A percentile compares a stretch with the other conserved stretches of the same genome.
Conservation (phyloP, 176 grass and related monocot genomes). For the Bonia amplexicaulis region DNA sequence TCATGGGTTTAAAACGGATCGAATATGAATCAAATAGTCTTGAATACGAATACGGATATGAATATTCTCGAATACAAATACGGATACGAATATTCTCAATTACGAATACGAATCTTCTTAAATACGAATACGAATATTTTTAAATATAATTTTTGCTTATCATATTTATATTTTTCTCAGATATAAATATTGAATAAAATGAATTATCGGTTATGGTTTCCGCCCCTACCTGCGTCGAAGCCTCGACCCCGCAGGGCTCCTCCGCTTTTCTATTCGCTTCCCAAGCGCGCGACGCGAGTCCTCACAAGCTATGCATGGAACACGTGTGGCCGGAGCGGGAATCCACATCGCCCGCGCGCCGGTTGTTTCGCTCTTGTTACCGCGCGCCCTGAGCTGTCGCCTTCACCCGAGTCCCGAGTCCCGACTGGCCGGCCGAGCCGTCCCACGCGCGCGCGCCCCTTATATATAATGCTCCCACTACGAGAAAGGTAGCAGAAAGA, state of each 20-base stretch:
- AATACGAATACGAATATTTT: too few species aligned
- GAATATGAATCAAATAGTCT: too few species aligned
- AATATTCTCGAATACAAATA: too few species aligned
- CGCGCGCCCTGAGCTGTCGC: neutral
- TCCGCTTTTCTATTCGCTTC: neutral
- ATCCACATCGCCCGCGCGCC: neutral
- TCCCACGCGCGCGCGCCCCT: neutral
- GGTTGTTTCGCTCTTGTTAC: neutral
- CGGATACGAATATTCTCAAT: too few species aligned
- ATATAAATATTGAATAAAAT: too few species aligned
- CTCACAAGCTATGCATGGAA: slow-evolving; percentile 2
- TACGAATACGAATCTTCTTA: too few species aligned
- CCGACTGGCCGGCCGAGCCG: too few species aligned
- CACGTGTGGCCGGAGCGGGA: slow-evolving; percentile 30
- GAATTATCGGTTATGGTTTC: too few species aligned
- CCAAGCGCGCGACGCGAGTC: neutral
- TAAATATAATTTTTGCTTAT: too few species aligned
- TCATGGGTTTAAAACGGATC: too few species aligned
- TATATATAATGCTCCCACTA: slow-evolving; percentile 25
- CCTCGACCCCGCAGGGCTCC: neutral
- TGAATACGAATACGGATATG: too few species aligned
- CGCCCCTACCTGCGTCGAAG: slow-evolving; percentile 41
- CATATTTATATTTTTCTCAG: too few species aligned
- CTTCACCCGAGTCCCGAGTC: neutral
- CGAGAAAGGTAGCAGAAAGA: neutral